These are phyloP conservation scores for Microcyclospora tardicrescens DNA, from an alignment of 2,329 filamentous ascomycete genomes.

Conservation along the genomic window DNA sequence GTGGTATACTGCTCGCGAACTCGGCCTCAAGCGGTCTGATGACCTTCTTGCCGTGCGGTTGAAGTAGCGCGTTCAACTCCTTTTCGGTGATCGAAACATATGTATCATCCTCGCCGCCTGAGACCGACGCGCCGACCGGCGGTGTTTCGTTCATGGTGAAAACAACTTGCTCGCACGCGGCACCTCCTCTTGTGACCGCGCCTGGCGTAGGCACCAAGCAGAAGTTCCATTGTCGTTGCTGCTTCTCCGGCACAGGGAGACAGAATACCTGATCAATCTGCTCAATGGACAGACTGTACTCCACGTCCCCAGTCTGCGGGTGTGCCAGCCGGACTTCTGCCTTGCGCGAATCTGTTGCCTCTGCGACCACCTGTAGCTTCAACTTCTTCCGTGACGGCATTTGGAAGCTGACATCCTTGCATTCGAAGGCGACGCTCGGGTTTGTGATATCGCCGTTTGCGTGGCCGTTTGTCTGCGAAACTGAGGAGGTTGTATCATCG, in stretches of 20 bases:
- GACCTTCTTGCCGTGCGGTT: slow-evolving; percentile 33
- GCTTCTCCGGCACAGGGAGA: slow-evolving; percentile 51
- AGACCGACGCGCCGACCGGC: slow-evolving; percentile 21
- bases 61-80: slow-evolving; percentile 38
- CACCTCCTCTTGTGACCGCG: slow-evolving; percentile 25
- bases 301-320: slow-evolving; percentile 15
- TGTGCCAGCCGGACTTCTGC: slow-evolving; percentile 18
- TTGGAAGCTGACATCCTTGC: slow-evolving; percentile 47
- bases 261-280: slow-evolving; percentile 47
- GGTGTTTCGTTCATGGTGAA: slow-evolving; percentile 45
- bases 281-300: slow-evolving; percentile 36
- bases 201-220: slow-evolving; percentile 44
- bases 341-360: slow-evolving; percentile 12
- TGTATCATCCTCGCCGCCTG: slow-evolving; percentile 32
- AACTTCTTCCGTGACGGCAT: slow-evolving; percentile 53
- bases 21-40: slow-evolving; percentile 43
- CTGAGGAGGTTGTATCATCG: slow-evolving; percentile 16
- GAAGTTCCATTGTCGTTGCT: slow-evolving; percentile 50
- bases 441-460: slow-evolving; percentile 16
- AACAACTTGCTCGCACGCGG: slow-evolving; percentile 42
- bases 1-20: slow-evolving; percentile 47
- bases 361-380: slow-evolving; percentile 41
- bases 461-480: slow-evolving; percentile 3
- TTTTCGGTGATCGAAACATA: slow-evolving; percentile 31
- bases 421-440: slow-evolving; percentile 28